These are phyloP conservation scores for Aspergillus sp. DNA, from an alignment of 2,329 filamentous ascomycete species.

Conservation along the genomic window DNA sequence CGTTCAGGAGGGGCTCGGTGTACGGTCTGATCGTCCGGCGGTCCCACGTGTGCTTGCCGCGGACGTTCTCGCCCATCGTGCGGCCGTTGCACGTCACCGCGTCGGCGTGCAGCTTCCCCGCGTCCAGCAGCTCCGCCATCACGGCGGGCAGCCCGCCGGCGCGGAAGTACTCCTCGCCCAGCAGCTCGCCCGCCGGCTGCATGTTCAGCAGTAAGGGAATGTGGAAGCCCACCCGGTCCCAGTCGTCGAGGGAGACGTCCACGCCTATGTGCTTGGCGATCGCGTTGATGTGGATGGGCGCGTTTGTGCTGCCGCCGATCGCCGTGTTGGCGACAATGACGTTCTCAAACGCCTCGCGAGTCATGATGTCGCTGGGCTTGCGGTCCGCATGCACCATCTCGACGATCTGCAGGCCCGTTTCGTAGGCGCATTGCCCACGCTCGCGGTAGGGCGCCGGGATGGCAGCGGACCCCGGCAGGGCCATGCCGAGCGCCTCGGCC, in stretches of 20 bases:
- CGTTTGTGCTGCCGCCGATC: conserved; percentile 58
- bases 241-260: conserved; percentile 52
- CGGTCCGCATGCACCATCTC: conserved; percentile 51
- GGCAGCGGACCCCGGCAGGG: conserved; percentile 51
- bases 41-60: conserved; percentile 51
- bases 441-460: conserved; percentile 54
- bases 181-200: conserved; percentile 54
- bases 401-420: conserved; percentile 50
- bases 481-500: conserved; percentile 54
- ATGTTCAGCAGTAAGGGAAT: conserved; percentile 56
- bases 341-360: conserved; percentile 56
- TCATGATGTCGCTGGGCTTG: conserved; percentile 57
- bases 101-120: conserved; percentile 45
- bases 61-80: conserved; percentile 45
- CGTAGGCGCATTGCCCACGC: conserved; percentile 48
- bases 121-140: conserved; percentile 53
- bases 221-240: conserved; percentile 51
- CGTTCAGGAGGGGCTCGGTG: conserved; percentile 45
- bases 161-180: conserved; percentile 56
- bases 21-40: conserved; percentile 48
- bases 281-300: conserved; percentile 56
- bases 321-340: conserved; percentile 55
- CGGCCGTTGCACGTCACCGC: conserved; percentile 49
- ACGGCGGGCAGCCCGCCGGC: conserved; percentile 55
- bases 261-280: conserved; percentile 56